phyloP scores from a whole-genome alignment of 1,284 basidiomycete species.

The Inonotus obliquus region DNA sequence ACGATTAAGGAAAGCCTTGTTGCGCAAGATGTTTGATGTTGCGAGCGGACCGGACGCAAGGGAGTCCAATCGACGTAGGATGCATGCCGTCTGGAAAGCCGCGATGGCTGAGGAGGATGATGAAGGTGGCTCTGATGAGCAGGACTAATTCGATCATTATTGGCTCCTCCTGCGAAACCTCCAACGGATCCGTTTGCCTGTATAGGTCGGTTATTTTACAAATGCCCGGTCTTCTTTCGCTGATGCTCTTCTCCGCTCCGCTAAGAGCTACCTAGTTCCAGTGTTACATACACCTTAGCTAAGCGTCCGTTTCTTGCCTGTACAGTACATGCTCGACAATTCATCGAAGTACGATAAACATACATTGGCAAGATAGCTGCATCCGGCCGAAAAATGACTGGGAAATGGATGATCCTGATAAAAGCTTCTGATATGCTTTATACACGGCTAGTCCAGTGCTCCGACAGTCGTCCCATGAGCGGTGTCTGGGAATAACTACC shows the following conservation, averaged over 20 bases:
- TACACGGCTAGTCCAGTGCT: neutral
- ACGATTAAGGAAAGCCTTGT: conserved; percentile 51
- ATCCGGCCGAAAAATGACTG: neutral
- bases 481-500: neutral
- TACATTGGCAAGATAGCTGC: neutral
- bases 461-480: neutral
- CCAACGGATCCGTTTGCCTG: neutral
- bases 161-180: neutral
- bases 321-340: neutral
- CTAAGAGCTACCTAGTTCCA: neutral
- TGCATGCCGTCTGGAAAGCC: conserved; percentile 79
- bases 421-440: neutral
- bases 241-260: neutral
- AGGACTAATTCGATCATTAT: neutral
- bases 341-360: neutral
- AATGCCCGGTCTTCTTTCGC: neutral
- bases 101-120: conserved; percentile 41
- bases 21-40: conserved; percentile 67
- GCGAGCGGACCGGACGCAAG: conserved; percentile 72
- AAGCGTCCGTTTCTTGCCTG: neutral
- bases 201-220: neutral
- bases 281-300: neutral
- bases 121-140: neutral
- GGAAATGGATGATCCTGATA: neutral
- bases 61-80: conserved; percentile 74